A percentile compares a stretch with the other conserved stretches of the same genome.
phyloP scores from a whole-genome alignment of 352 stramenopile species.

The Pythium scleroteichum region DNA sequence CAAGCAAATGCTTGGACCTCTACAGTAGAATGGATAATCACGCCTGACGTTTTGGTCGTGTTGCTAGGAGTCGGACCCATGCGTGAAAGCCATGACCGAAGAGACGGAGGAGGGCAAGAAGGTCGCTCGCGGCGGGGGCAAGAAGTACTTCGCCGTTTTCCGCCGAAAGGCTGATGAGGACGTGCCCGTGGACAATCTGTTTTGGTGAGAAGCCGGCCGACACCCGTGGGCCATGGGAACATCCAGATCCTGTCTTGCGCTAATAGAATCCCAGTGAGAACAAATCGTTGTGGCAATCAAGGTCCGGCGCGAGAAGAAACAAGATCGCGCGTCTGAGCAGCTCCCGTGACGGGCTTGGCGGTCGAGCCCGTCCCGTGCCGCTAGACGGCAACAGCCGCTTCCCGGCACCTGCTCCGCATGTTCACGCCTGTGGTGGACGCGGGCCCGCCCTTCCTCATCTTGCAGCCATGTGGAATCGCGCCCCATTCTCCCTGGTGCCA shows the following conservation, averaged over 20 bases:
- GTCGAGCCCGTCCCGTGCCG: background rate
- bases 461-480: slow-evolving; percentile 17
- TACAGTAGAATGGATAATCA: background rate
- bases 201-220: slow-evolving; percentile 47
- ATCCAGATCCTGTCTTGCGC: background rate
- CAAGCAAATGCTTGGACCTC: background rate
- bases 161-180: slow-evolving; percentile 66
- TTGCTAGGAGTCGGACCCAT: slow-evolving; percentile 83
- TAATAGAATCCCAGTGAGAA: background rate
- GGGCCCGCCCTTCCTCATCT: background rate
- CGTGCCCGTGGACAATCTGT: slow-evolving; percentile 60
- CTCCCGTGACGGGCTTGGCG: no score
- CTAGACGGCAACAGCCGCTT: slow-evolving; percentile 1
- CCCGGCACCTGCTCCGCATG: background rate
- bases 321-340: background rate
- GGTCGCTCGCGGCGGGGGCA: slow-evolving; percentile 88
- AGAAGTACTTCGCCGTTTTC: slow-evolving; percentile 89
- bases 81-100: slow-evolving; percentile 94
- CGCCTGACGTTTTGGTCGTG: background rate
- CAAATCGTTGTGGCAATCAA: background rate
- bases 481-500: background rate
- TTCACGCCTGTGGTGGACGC: background rate
- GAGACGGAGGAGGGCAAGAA: slow-evolving; percentile 99
- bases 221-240: no score
- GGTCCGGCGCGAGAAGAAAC: no score